Base-by-base conservation (phyloP, 805 yeast genomes). In the Clavispora fructus region DNA sequence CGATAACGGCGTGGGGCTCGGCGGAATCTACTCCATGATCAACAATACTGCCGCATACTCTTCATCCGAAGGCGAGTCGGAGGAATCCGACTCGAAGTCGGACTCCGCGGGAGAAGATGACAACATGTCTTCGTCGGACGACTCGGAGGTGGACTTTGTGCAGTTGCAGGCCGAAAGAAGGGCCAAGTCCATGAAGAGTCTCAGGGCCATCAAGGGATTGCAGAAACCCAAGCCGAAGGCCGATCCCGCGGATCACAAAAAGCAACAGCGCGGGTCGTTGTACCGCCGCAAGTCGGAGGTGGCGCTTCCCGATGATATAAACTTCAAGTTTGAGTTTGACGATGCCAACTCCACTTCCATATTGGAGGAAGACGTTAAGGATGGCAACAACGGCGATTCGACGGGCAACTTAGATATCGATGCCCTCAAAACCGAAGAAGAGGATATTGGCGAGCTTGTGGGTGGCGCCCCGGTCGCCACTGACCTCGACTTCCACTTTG, bases 81-180 rank as follows among this genome's bases (percentile, higher is more conserved):
- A 64, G 11, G 59, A 54, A 11, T 59, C 55, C 13, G 61, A 58
- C 23, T 53, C 47, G 5, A 58, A 63, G 6, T 68, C 67, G 38
- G 49, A 47, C 23, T 40, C 44, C 7, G 40, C 42, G 17, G 39
- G 23, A 2, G 29, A 31, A 71, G 30, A 23, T 32, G 72, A 63
- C 28, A 65, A 62, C 27, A 62, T 55, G 10, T 79, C 84, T 0
- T 54, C 57, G 4, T 50, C 54, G 6, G 84, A 79, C 54, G 88
- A 82, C 53, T 82, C 81, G 32, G 82, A 80, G 53, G 80, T 85
- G 2, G 92, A 86, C 64, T 84, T 83, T 60, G 87, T 85, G 13
- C 79, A 78, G 60, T 64, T 86, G 49, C 85, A 87, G 31, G 86
- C 84, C 9, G 85, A 83, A 60, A 71, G 81, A 50, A 80, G 84